Conservation (phyloP, 2,329 filamentous ascomycete genomes). For the Coniella vitis region DNA sequence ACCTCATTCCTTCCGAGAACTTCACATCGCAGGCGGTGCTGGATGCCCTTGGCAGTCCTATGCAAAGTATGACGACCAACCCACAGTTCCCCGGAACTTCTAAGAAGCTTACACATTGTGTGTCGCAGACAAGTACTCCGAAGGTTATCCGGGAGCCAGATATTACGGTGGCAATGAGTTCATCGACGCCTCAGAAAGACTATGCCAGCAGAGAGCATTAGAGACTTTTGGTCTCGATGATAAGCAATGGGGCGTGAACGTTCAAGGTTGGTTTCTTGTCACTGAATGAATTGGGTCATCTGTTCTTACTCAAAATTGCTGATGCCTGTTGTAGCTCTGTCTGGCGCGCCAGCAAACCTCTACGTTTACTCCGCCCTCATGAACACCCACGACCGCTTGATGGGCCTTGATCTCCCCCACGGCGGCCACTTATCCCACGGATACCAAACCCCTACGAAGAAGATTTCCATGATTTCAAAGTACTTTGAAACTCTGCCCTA, state of each 20-base stretch:
- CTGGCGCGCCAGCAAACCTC: conserved; percentile 66
- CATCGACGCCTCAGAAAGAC: conserved; percentile 81
- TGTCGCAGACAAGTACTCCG: conserved; percentile 83
- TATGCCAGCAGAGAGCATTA: conserved; percentile 86
- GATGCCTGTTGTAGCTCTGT: conserved; percentile 52
- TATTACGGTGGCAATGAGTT: conserved; percentile 98
- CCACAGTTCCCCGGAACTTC: conserved; percentile 8
- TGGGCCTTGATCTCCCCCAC: conserved; percentile 94
- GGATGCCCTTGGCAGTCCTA: conserved; percentile 85
- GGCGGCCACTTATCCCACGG: conserved; percentile 94
- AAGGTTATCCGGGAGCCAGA: conserved; percentile 91
- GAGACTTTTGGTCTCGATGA: conserved; percentile 78
- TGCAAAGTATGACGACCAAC: conserved; percentile 62
- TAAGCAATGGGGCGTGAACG: conserved; percentile 93
- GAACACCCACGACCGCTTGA: conserved; percentile 86
- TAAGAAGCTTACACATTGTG: conserved; percentile 25
- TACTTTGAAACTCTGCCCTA: conserved; percentile 99
- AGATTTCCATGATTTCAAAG: conserved; percentile 97
- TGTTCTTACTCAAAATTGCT: conserved; percentile 6
- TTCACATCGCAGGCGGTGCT: conserved; percentile 91
- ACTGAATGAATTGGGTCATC: not conserved
- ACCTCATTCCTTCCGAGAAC: conserved; percentile 92
- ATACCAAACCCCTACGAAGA: conserved; percentile 89
- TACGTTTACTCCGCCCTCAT: conserved; percentile 96
- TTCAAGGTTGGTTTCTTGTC: conserved; percentile 58